Evolutionary conservation across 306 rosid genomes (phyloP).

Genomic region (Ziziphus jujuba): DNA sequence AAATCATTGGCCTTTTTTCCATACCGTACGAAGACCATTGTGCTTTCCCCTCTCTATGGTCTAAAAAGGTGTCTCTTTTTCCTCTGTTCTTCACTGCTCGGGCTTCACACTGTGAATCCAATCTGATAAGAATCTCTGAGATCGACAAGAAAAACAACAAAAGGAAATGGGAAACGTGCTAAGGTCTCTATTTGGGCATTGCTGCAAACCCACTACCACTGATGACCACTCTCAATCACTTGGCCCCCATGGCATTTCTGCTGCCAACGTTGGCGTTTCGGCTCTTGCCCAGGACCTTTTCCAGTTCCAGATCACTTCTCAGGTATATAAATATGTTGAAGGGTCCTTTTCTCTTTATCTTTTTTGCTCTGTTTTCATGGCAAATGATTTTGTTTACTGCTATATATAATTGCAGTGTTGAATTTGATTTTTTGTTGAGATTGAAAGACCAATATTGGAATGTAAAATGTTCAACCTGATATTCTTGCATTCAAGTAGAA

Average conservation of each 20-base stretch:
- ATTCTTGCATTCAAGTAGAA: too few relatives aligned
- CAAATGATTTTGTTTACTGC: not conserved
- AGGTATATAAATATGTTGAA: conserved; percentile 40
- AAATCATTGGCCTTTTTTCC: too few relatives aligned
- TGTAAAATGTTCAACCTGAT: too few relatives aligned
- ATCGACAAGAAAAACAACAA: not conserved
- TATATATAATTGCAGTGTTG: too few relatives aligned
- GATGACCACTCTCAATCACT: conserved; percentile 36
- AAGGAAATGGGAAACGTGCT: conserved; percentile 62
- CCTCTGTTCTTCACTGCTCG: too few relatives aligned
- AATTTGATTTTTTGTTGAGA: too few relatives aligned
- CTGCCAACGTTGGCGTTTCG: conserved; percentile 57
- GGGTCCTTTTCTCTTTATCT: not conserved
- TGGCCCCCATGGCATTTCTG: conserved; percentile 54
- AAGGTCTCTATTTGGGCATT: conserved; percentile 45
- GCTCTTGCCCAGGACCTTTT: conserved; percentile 75
- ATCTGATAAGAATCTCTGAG: too few relatives aligned
- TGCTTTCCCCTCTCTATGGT: too few relatives aligned
- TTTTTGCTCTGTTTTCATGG: not conserved
- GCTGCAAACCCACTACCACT: conserved; percentile 45
- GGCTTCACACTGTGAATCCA: too few relatives aligned
- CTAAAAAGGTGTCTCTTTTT: too few relatives aligned
- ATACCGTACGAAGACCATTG: too few relatives aligned
- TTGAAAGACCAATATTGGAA: too few relatives aligned
- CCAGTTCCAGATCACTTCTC: conserved; percentile 72